Base-by-base conservation (phyloP, 1,139 yeast genomes). In the Protomyces pachydermus region DNA sequence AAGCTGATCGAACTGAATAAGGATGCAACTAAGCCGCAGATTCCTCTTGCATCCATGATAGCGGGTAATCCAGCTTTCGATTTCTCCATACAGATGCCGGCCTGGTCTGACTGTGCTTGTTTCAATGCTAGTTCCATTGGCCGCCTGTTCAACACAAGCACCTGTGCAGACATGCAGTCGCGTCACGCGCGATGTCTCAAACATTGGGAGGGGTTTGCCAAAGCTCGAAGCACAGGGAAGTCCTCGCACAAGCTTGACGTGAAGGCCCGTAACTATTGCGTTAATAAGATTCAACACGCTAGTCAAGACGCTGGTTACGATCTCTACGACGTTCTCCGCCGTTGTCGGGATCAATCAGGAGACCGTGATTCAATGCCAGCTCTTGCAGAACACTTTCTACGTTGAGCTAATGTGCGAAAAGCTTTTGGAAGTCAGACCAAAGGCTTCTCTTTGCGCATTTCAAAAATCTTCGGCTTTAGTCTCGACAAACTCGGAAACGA, bases 21-120 rank as follows among this genome's bases (percentile, higher is more conserved):
- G 38, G 50, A 57, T 16, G 45, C 35, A n/a, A 48, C 53, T 4
- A n/a, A 5, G 9, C n/a, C 54, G 9, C 28, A 54, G 67, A 91
- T 91, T 79, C 84, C 91, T 75, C 82, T 93, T 74, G 81, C 91
- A 23, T 89, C 97, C 4, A 90, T 93, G 54, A 78, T 93, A 76
- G 91, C 93, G 73, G 98, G 98, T 74, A 93, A 93, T 74, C 98
- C 98, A 66, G 83, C 93, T 73, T 91, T 97, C 63, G 97, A 93
- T 76, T 90, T 96, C 16, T 82, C 89, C 75, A 84, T 84, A 68
- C 98, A 93, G 79, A 88, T 87, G 75, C 86, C 86, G 70, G 84
- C 85, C 75, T 93, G 89, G 77, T 88, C 88, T 78, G 96, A 95
- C 75, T 93, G 91, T 98, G 98, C 97, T 9, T 93, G 98, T 77